phyloP scores from a whole-genome alignment of 2,329 filamentous ascomycete genomes.

The Sphaerulina populicola region DNA sequence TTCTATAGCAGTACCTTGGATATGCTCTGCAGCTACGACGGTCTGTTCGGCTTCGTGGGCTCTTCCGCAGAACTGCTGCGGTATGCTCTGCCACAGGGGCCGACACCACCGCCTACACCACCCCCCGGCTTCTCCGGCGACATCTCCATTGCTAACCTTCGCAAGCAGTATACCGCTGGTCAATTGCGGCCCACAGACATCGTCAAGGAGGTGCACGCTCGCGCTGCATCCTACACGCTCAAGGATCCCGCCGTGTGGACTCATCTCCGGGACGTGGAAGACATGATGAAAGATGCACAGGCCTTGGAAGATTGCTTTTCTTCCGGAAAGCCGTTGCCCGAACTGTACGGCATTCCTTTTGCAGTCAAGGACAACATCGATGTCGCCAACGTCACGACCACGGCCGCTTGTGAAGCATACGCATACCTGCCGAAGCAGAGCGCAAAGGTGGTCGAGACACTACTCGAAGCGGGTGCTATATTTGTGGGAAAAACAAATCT shows the following conservation, averaged over 20 bases:
- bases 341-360: constrained; percentile 51
- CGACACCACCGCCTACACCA: constrained; percentile 34
- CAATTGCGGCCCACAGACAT: constrained; percentile 39
- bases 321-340: constrained; percentile 37
- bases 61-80: constrained; percentile 37
- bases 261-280: constrained; percentile 35
- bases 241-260: constrained; percentile 48
- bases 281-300: constrained; percentile 37
- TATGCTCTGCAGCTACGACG: constrained; percentile 45
- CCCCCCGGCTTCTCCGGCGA: constrained; percentile 37
- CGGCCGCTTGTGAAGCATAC: constrained; percentile 45
- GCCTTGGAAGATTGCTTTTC: constrained; percentile 37
- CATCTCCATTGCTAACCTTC: constrained; percentile 39
- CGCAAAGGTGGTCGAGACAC: constrained; percentile 44
- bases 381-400: constrained; percentile 44
- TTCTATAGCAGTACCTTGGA: constrained; percentile 44
- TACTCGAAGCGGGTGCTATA: constrained; percentile 47
- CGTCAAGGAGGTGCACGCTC: constrained; percentile 39
- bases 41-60: constrained; percentile 45
- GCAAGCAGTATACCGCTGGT: constrained; percentile 39
- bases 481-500: constrained; percentile 55
- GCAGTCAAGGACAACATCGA: constrained; percentile 52
- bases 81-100: constrained; percentile 29
- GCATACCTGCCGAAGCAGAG: constrained; percentile 43
- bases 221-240: constrained; percentile 43